Conservation (phyloP, 257 asterid genomes). For the Hygrophila difformis region DNA sequence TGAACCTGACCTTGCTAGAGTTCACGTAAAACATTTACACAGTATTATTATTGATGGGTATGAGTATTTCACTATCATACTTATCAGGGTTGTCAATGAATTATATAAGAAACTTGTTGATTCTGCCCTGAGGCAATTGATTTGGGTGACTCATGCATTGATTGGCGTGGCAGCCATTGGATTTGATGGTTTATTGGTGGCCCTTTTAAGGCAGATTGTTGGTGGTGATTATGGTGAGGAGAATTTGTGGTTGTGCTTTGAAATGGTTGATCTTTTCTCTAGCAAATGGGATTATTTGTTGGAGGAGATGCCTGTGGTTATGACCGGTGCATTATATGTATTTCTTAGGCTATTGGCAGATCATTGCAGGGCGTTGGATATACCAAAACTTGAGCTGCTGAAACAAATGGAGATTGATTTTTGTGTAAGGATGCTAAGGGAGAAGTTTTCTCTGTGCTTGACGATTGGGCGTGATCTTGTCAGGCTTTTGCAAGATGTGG, state of each 20-base stretch:
- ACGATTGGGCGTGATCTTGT: conserved; percentile 77
- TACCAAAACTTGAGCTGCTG: conserved; percentile 33
- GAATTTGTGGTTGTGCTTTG: conserved; percentile 63
- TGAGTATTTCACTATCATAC: conserved; percentile 42
- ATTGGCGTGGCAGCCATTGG: conserved; percentile 50
- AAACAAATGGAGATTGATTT: conserved; percentile 50
- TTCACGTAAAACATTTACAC: conserved; percentile 69
- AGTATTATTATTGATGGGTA: conserved; percentile 59
- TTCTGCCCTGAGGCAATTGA: conserved; percentile 44
- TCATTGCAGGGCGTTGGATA: conserved; percentile 40
- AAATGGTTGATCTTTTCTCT: conserved; percentile 44
- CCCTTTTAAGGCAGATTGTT: conserved; percentile 61
- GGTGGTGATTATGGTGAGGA: conserved; percentile 67
- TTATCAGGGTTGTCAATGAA: conserved; percentile 46
- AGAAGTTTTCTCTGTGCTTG: conserved; percentile 50
- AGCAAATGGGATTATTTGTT: conserved; percentile 48
- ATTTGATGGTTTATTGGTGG: conserved; percentile 51
- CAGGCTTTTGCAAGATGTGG: conserved; percentile 80
- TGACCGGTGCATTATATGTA: conserved; percentile 55
- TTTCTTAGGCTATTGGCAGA: conserved; percentile 67
- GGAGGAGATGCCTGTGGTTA: conserved; percentile 49
- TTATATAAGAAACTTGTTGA: conserved; percentile 38
- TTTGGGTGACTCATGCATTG: conserved; percentile 56
- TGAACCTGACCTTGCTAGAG: conserved; percentile 39
- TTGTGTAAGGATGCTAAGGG: conserved; percentile 52